A percentile compares a stretch with the other conserved stretches of the same genome.
Conservation (phyloP, 2,329 filamentous ascomycete genomes). For the Penicillium sp. region DNA sequence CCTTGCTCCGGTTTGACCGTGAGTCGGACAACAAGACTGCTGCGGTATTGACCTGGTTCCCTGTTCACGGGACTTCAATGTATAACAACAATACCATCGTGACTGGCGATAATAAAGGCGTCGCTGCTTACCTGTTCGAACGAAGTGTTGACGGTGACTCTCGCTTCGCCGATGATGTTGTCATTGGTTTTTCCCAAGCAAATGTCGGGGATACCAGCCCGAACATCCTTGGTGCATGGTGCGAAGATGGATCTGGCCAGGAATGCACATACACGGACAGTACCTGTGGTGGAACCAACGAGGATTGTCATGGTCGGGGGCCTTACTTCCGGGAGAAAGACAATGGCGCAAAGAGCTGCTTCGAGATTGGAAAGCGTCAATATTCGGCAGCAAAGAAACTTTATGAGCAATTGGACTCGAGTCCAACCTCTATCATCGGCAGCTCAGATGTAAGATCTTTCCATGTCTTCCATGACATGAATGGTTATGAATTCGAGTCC, state of each 20-base stretch:
- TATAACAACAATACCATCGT: constrained; percentile 89
- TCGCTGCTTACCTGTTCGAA: constrained; percentile 85
- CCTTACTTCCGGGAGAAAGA: constrained; percentile 51
- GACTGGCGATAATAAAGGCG: constrained; percentile 95
- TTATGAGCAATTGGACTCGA: constrained; percentile 59
- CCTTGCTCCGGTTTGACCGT: constrained; percentile 76
- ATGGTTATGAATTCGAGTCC: constrained; percentile 72
- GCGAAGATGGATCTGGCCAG: constrained; percentile 77
- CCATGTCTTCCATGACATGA: constrained; percentile 84
- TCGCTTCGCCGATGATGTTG: constrained; percentile 68
- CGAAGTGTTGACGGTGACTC: constrained; percentile 62
- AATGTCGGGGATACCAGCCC: constrained; percentile 91
- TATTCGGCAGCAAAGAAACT: constrained; percentile 51
- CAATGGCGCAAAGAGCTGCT: constrained; percentile 53
- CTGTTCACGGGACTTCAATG: constrained; percentile 89
- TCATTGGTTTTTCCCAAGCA: constrained; percentile 90
- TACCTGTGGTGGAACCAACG: constrained; percentile 65
- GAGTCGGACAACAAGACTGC: constrained; percentile 75
- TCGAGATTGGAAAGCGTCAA: constrained; percentile 53
- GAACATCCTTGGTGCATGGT: constrained; percentile 85
- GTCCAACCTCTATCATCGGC: constrained; percentile 49
- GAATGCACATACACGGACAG: constrained; percentile 68
- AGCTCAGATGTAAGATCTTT: constrained; percentile 76
- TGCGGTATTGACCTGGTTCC: constrained; percentile 86
- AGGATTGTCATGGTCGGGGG: constrained; percentile 51